These are phyloP conservation scores for Zostera marina DNA, from an alignment of 116 monocot species.

Conservation along the genomic window DNA sequence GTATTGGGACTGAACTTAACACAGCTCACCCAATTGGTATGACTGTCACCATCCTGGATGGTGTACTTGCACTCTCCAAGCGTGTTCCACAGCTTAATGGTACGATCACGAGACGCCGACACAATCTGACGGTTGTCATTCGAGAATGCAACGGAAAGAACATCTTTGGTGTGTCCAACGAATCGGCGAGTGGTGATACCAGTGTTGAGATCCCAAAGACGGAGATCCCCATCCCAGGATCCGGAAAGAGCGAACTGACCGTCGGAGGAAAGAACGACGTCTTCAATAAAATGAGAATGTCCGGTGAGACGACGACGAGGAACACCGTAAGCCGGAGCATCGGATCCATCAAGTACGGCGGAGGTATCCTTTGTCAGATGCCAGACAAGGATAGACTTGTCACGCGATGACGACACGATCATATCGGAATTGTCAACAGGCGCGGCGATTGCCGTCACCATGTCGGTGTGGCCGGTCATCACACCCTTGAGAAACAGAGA, in stretches of 20 bases:
- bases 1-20: conserved; percentile 16
- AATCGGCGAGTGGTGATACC: conserved; percentile 16
- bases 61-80: conserved; percentile 19
- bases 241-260: conserved; percentile 16
- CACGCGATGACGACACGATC: conserved; percentile 21
- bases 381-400: conserved; percentile 22
- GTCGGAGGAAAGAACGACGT: conserved; percentile 13
- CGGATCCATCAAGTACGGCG: neutral
- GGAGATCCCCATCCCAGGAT: conserved; percentile 13
- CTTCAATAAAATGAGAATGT: conserved; percentile 13
- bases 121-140: conserved; percentile 18
- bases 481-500: conserved; percentile 14
- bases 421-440: conserved; percentile 25
- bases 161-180: conserved; percentile 18
- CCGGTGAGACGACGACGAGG: conserved; percentile 8
- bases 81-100: conserved; percentile 19
- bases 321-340: conserved; percentile 4
- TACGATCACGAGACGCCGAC: conserved; percentile 15
- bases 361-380: conserved; percentile 15
- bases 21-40: conserved; percentile 19
- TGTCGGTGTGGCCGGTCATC: conserved; percentile 16
- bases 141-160: conserved; percentile 20
- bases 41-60: conserved; percentile 15
- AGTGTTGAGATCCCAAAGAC: conserved; percentile 6
- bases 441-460: conserved; percentile 18